Conservation (phyloP, 805 yeast genomes). For the Saccharomycopsis malanga region DNA sequence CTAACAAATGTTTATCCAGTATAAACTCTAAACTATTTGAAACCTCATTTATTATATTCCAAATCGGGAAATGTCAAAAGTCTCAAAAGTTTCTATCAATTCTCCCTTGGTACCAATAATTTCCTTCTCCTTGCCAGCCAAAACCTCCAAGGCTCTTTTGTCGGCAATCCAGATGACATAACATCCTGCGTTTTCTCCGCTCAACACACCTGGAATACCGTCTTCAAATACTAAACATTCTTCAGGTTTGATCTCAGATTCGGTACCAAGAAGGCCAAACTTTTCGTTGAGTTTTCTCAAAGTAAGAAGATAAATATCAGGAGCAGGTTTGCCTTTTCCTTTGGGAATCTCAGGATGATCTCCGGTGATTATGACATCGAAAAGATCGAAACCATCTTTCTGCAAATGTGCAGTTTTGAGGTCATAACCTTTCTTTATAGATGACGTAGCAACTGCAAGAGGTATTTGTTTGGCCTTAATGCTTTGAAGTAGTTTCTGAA, state of each 20-base stretch:
- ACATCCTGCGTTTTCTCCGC: constrained; percentile 80
- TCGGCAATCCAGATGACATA: constrained; percentile 95
- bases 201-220: constrained; percentile 83
- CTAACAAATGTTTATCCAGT: too few relatives aligned
- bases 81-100: constrained; percentile 42
- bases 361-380: constrained; percentile 69
- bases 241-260: constrained; percentile 48
- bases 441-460: constrained; percentile 86
- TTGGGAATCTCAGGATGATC: constrained; percentile 77
- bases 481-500: constrained; percentile 54
- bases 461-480: constrained; percentile 54
- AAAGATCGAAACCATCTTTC: constrained; percentile 52
- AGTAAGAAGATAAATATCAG: constrained; percentile 88
- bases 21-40: too few relatives aligned
- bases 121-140: constrained; percentile 43
- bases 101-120: constrained; percentile 54
- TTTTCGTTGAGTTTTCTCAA: constrained; percentile 62
- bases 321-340: constrained; percentile 90
- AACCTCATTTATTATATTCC: constrained; percentile 35
- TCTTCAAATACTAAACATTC: constrained; percentile 93
- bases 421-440: constrained; percentile 52
- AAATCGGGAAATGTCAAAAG: constrained; percentile 45
- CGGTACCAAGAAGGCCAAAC: constrained; percentile 23
- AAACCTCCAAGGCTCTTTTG: constrained; percentile 52
- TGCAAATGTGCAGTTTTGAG: constrained; percentile 65